Percentiles rank a stretch among this genome's conserved stretches.
These are phyloP conservation scores for Coemansia sp. DNA, from an alignment of 192 early-diverging fungal genomes.

Conservation along the genomic window DNA sequence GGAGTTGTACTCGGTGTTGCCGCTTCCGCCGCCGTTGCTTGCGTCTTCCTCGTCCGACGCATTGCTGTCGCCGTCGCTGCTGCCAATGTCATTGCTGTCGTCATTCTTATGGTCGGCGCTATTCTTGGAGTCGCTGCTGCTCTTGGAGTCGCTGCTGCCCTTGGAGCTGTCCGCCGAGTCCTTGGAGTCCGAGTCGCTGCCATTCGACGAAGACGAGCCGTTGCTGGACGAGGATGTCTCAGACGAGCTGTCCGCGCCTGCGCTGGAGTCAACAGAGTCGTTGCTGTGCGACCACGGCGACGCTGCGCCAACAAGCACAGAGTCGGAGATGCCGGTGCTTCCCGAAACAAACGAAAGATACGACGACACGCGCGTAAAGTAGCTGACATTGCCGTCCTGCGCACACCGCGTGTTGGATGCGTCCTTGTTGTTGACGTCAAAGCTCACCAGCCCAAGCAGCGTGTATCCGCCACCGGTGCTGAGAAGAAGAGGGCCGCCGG, in stretches of 20 bases:
- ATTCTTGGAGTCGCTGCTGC: no score
- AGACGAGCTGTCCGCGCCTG: not conserved
- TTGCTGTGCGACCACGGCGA: conserved; percentile 26
- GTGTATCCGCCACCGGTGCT: conserved; percentile 28
- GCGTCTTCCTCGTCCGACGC: not conserved
- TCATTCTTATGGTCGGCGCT: not conserved
- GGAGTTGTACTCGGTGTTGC: not conserved
- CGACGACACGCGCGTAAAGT: conserved; percentile 50
- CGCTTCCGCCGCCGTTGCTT: not conserved
- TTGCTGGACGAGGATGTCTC: not conserved
- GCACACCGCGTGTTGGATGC: conserved; percentile 45
- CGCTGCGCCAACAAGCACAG: conserved; percentile 12
- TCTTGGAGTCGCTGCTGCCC: not conserved
- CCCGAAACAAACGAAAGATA: conserved; percentile 47
- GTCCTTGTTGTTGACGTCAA: conserved; percentile 49
- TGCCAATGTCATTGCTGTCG: not conserved
- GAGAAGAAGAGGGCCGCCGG: conserved; percentile 49
- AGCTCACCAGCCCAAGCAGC: conserved; percentile 51
- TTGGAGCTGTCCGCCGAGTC: not conserved
- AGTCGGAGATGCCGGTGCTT: conserved; percentile 33
- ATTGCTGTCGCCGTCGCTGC: no score
- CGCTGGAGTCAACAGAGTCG: conserved; percentile 3
- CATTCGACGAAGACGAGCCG: not conserved
- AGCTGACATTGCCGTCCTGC: conserved; percentile 48
- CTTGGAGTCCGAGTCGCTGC: not conserved